Evolutionary conservation across 441 rosid species (phyloP).

Genomic region (Gossypium lobatum): DNA sequence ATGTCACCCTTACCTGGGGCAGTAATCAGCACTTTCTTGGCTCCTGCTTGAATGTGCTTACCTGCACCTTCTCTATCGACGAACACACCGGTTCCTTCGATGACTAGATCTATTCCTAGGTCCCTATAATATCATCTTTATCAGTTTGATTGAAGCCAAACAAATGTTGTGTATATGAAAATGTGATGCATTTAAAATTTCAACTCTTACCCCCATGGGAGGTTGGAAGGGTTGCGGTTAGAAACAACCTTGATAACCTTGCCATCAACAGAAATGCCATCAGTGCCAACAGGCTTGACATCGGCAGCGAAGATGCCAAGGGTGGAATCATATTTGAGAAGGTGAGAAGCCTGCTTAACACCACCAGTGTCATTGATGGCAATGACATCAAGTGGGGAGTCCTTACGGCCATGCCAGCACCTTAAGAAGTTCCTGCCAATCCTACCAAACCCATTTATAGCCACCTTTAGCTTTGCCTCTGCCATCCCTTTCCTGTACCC

Average conservation of each 20-base stretch:
- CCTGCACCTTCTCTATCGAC: conserved; percentile 96
- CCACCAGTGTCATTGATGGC: conserved; percentile 91
- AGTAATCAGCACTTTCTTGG: conserved; percentile 90
- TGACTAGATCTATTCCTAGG: conserved; percentile 73
- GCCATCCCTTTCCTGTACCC: conserved; percentile 61
- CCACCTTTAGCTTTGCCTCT: conserved; percentile 82
- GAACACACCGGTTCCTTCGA: conserved; percentile 95
- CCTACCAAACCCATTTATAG: conserved; percentile 83
- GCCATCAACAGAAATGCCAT: conserved; percentile 89
- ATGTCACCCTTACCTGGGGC: conserved; percentile 98
- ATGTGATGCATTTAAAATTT: not conserved
- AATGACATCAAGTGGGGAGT: conserved; percentile 57
- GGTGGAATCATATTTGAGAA: conserved; percentile 92
- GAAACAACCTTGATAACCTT: conserved; percentile 89
- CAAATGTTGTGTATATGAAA: not conserved
- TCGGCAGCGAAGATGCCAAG: conserved; percentile 92
- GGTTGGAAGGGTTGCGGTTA: conserved; percentile 63
- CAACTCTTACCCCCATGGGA: conserved; percentile 75
- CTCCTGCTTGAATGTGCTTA: conserved; percentile 86
- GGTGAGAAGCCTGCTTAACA: conserved; percentile 86
- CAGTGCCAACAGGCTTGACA: conserved; percentile 73
- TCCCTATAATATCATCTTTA: conserved; percentile 41
- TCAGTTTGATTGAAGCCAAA: not conserved
- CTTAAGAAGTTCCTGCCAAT: conserved; percentile 91
- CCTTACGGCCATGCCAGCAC: conserved; percentile 87